These are phyloP conservation scores for Colletotrichum sp. DNA, from an alignment of 2,329 filamentous ascomycete species.

Conservation along the genomic window DNA sequence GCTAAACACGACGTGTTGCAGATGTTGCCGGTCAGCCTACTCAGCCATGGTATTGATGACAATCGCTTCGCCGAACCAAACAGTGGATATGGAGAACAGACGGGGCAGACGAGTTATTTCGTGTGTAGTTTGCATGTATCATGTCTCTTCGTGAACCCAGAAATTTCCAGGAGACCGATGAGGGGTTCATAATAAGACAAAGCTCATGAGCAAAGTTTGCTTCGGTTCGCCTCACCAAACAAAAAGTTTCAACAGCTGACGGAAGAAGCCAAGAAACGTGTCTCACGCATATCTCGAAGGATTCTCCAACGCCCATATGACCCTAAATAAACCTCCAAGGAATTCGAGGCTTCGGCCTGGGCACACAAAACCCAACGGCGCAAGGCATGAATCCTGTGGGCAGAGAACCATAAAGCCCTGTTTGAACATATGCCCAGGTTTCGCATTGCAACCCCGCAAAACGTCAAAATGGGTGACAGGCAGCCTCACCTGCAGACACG, in stretches of 20 bases:
- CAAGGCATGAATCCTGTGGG: background rate
- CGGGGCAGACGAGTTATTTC: fast-evolving
- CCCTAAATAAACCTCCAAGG: background rate
- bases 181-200: background rate
- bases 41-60: fast-evolving
- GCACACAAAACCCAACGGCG: background rate
- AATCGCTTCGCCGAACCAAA: background rate
- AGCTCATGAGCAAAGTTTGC: background rate
- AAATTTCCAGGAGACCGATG: background rate
- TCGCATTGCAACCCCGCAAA: background rate
- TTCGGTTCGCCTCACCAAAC: too few relatives aligned
- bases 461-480: background rate
- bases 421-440: background rate
- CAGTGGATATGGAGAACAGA: background rate
- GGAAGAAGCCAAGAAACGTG: background rate
- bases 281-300: background rate
- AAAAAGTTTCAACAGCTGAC: background rate
- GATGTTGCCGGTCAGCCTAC: fast-evolving
- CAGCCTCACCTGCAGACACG: background rate
- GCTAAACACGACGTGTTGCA: fast-evolving
- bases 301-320: background rate
- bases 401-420: background rate
- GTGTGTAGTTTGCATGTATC: fast-evolving
- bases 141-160: background rate
- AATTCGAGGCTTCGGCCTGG: background rate